A percentile compares a stretch with the other conserved stretches of the same genome.
phyloP scores from a whole-genome alignment of 163 green algal species.

The Prototheca stagnorum region DNA sequence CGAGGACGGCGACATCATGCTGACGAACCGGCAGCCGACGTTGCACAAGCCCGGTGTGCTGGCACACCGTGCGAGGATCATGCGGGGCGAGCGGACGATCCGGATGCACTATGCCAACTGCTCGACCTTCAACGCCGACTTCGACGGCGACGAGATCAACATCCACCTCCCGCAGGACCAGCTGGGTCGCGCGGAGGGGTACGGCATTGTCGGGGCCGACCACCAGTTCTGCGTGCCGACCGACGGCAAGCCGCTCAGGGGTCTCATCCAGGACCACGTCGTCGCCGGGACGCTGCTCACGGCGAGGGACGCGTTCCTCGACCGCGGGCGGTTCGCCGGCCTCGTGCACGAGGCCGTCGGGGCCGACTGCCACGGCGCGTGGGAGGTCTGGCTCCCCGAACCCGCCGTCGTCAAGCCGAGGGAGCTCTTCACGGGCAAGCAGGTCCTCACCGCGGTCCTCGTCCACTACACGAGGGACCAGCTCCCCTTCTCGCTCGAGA shows the following conservation, averaged over 20 bases:
- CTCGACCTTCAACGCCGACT: conserved; percentile 97
- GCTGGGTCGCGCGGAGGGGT: conserved; percentile 72
- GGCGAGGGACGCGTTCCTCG: conserved; percentile 72
- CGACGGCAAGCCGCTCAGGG: conserved; percentile 80
- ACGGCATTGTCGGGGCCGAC: conserved; percentile 85
- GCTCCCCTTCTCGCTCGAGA: conserved; percentile 56
- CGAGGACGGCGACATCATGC: conserved; percentile 83
- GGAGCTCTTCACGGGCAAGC: conserved; percentile 90
- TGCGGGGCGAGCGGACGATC: conserved; percentile 80
- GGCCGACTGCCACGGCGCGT: conserved; percentile 10
- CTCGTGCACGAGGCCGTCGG: conserved; percentile 47
- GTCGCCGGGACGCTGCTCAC: conserved; percentile 58
- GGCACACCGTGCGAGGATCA: conserved; percentile 72
- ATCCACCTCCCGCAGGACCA: conserved; percentile 85
- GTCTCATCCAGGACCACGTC: conserved; percentile 96
- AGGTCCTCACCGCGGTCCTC: conserved; percentile 64
- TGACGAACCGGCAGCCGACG: conserved; percentile 94
- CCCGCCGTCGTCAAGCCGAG: conserved; percentile 75
- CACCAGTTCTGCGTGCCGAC: conserved; percentile 94
- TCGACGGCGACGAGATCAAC: conserved; percentile 99
- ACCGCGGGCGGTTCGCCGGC: conserved; percentile 46
- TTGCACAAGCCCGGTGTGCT: conserved; percentile 94
- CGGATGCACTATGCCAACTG: conserved; percentile 99
- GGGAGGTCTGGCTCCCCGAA: conserved; percentile 23
- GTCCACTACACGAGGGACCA: conserved; percentile 49